A percentile compares a stretch with the other conserved stretches of the same genome.
Conservation (phyloP, 176 grass and related monocot genomes). For the Triticum monococcum region DNA sequence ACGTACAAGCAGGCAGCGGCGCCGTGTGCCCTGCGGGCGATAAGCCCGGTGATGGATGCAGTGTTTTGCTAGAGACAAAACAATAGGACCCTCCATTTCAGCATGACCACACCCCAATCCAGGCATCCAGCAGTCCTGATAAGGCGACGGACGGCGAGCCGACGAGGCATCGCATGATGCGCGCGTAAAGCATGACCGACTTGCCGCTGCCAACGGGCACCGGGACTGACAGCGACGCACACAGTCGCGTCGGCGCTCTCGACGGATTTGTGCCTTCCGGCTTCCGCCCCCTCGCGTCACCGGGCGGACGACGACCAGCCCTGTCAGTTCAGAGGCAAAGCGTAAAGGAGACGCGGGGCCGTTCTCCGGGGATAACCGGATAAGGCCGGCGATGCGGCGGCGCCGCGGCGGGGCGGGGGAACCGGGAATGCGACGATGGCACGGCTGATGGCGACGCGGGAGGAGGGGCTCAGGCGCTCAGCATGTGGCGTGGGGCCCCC, state of each 20-base stretch:
- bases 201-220: not conserved
- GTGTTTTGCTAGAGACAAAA: not conserved
- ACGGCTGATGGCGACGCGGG: not conserved
- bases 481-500: not conserved
- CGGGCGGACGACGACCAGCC: not conserved
- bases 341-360: not conserved
- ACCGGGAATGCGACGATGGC: not conserved
- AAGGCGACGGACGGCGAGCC: not conserved
- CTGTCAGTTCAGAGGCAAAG: not conserved
- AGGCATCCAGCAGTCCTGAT: not conserved
- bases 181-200: not conserved
- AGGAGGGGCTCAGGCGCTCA: not conserved
- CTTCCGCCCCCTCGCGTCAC: not conserved
- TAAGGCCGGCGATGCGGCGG: not conserved
- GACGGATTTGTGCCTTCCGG: too few relatives aligned
- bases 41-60: too few relatives aligned
- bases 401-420: not conserved
- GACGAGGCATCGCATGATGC: not conserved
- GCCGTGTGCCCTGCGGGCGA: too few relatives aligned
- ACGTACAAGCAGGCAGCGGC: too few relatives aligned
- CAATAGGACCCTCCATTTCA: not conserved
- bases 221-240: not conserved
- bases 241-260: too few relatives aligned
- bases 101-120: not conserved
- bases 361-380: not conserved